Percentiles rank a stretch among this genome's conserved stretches.
phyloP scores from a whole-genome alignment of 352 stramenopile species.

The Globisporangium okanoganense region DNA sequence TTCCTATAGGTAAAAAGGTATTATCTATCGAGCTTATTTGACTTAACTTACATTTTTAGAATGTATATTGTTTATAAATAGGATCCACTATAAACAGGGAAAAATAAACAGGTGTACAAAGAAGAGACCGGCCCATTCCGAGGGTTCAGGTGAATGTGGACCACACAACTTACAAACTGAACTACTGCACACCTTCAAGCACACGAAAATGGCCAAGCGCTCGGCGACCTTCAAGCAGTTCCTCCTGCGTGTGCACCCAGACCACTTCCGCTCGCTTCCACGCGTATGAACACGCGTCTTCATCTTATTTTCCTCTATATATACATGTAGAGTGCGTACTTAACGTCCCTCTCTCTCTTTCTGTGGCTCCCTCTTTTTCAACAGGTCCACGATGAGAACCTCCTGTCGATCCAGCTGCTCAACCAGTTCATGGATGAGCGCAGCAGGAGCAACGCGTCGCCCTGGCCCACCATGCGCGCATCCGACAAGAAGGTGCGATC shows the following conservation, averaged over 20 bases:
- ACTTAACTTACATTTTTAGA: no score
- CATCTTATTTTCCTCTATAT: neutral
- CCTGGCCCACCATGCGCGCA: neutral
- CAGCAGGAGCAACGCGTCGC: constrained; percentile 1
- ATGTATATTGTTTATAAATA: no score
- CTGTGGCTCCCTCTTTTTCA: neutral
- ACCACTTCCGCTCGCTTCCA: constrained; percentile 58
- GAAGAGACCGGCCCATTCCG: constrained; percentile 20
- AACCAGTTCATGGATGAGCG: constrained; percentile 72
- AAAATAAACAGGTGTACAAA: neutral
- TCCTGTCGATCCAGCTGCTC: constrained; percentile 62
- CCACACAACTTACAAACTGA: no score
- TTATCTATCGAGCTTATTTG: neutral
- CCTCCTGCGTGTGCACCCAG: constrained; percentile 62
- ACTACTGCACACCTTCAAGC: constrained; percentile 4
- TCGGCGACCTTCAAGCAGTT: constrained; percentile 68
- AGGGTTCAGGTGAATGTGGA: constrained; percentile 24
- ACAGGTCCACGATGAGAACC: constrained; percentile 64
- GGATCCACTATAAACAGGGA: neutral
- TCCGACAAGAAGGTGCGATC: constrained; percentile 3
- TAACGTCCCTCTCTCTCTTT: neutral
- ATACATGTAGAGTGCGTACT: neutral
- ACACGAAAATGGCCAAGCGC: constrained; percentile 32
- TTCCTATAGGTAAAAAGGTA: no score
- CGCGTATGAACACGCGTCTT: constrained; percentile 13